Percentiles rank a stretch among this genome's conserved stretches.
Evolutionary conservation across 1,284 basidiomycete species (phyloP).

Genomic region (Marasmius sp.): DNA sequence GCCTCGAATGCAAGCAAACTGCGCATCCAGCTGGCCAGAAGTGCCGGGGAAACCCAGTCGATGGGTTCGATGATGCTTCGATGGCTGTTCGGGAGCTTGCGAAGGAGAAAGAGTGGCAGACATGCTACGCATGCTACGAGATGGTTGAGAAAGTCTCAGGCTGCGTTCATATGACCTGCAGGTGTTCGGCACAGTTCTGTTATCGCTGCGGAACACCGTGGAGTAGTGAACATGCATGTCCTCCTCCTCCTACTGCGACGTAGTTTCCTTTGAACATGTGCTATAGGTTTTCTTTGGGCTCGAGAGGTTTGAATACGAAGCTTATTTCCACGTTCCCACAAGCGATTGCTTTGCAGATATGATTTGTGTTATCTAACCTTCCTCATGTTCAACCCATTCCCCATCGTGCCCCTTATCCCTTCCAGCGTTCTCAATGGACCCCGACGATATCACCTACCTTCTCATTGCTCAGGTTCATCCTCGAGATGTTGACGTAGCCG

Average conservation of each 20-base stretch:
- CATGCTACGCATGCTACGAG: constrained; percentile 19
- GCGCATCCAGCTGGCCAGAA: constrained; percentile 24
- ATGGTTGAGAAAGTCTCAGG: constrained; percentile 21
- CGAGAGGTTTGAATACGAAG: too few relatives aligned
- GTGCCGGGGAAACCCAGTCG: constrained; percentile 12
- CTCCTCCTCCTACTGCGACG: neutral
- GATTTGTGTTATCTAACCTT: neutral
- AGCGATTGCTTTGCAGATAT: neutral
- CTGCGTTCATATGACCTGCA: constrained; percentile 23
- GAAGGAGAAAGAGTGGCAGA: constrained; percentile 19
- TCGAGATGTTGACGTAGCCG: constrained; percentile 38
- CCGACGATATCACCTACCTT: constrained; percentile 9
- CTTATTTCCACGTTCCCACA: too few relatives aligned
- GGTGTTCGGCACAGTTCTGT: constrained; percentile 21
- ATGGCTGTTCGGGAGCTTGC: constrained; percentile 14
- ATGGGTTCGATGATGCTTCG: constrained; percentile 1
- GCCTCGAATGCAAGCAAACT: constrained; percentile 34
- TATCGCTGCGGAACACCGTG: constrained; percentile 19
- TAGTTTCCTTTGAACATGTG: too few relatives aligned
- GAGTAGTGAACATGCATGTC: neutral
- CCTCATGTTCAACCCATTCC: neutral
- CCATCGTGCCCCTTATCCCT: neutral
- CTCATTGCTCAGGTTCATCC: constrained; percentile 30
- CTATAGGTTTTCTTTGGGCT: too few relatives aligned
- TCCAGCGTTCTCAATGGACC: neutral